Base-by-base conservation (phyloP, 306 rosid genomes). In the Dalbergia cochinchinensis region DNA sequence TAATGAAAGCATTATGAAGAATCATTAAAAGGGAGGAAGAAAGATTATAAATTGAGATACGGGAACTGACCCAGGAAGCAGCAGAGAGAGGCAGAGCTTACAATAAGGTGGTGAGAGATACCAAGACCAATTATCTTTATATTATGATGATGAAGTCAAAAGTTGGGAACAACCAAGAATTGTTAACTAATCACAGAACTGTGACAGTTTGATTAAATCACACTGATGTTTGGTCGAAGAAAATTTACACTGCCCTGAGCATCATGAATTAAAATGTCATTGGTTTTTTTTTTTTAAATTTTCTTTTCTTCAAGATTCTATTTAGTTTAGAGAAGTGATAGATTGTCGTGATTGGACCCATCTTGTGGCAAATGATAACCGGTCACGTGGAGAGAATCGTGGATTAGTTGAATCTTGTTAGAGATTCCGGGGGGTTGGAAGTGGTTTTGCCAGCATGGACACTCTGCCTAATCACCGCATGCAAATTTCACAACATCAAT, bases 361-460 rank as follows among this genome's bases (percentile, higher is more conserved):
- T 26, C 31, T 26, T 26, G 31, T 26, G 31, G 31, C 50, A 50
- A 61, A 26, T 64, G 6, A 31, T 37, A 26, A 51, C 8, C 1
- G 11, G 11, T 3, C 18, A 80, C 84, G 79, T 73, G 68, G 84
- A 73, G 26, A 74, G 79, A 80, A 80, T 80, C 73, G 15, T 14
- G 57, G 8, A 53, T 19, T 1, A 65, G 19, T 59, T 20, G 84
- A 80, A 83, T 57, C 89, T 71, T 39, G 54, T 31, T 78, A 58
- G 35, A 84, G 90, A 70, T 81, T 87, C 86, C 41, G 47, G 5
- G 35, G 58, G 14, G 61, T 42, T 5, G 47, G 66, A n/a, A n/a
- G n/a, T n/a, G n/a, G 20, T 35, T 50, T 5, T 61, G 47, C 58
- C 68, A 59, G 5, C 59, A 14, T 15, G 22, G 11, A 74, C 8